Evolutionary conservation across 805 yeast species (phyloP).

Genomic region (Pichia eremophila): DNA sequence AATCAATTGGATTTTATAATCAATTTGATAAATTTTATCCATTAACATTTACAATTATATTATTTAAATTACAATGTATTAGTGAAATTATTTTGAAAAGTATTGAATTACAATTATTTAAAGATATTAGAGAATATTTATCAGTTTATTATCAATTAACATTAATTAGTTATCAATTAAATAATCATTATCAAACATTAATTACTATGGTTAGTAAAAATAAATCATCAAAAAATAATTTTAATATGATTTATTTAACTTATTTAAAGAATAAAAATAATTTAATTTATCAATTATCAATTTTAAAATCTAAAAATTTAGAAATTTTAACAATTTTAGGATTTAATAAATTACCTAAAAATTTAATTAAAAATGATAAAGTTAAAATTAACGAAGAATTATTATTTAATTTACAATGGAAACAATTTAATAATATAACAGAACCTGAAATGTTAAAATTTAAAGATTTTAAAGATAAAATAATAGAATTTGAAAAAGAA

Average conservation of each 20-base stretch:
- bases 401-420: conserved; percentile 54
- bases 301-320: conserved; percentile 15
- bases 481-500: conserved; percentile 1
- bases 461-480: conserved; percentile 24
- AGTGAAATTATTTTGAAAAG: conserved; percentile 62
- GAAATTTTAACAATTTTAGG: conserved; percentile 20
- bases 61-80: conserved; percentile 62
- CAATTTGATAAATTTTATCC: conserved; percentile 34
- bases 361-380: conserved; percentile 11
- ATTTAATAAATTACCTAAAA: conserved; percentile 20
- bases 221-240: not conserved
- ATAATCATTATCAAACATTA: conserved; percentile 1
- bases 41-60: conserved; percentile 60
- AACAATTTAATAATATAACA: conserved; percentile 73
- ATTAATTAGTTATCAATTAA: conserved; percentile 16
- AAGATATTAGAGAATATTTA: conserved; percentile 52
- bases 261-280: conserved; percentile 3
- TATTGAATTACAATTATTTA: conserved; percentile 65
- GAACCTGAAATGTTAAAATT: conserved; percentile 58
- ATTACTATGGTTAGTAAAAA: not conserved
- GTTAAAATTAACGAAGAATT: conserved; percentile 24
- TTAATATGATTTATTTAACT: not conserved
- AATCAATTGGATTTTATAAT: conserved; percentile 10
- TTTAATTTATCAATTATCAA: conserved; percentile 18
- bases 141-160: conserved; percentile 58